These are phyloP conservation scores for Sugiyamaella japonica DNA, from an alignment of 1,139 yeast genomes.

Conservation along the genomic window DNA sequence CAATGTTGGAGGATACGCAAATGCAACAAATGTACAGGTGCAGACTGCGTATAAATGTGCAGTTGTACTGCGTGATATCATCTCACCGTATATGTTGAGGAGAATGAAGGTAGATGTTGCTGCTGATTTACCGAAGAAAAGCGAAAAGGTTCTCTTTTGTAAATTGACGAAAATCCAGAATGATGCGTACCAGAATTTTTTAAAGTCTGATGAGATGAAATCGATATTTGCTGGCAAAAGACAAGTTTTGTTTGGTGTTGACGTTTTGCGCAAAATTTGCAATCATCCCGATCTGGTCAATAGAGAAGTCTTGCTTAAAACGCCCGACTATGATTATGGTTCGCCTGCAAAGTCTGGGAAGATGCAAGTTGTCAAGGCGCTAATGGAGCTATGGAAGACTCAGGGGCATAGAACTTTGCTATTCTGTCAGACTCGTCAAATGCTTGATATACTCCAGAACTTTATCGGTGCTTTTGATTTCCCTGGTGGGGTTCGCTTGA, in stretches of 20 bases:
- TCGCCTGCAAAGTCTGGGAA: conserved; percentile 78
- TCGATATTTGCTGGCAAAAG: conserved; percentile 75
- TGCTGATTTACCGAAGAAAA: conserved; percentile 87
- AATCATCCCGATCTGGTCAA: conserved; percentile 92
- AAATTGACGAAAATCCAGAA: conserved; percentile 76
- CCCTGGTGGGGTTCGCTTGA: conserved; percentile 36
- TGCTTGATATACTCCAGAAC: conserved; percentile 81
- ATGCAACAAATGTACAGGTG: conserved; percentile 93
- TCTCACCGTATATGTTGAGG: conserved; percentile 83
- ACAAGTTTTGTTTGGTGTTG: conserved; percentile 87
- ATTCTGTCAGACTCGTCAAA: conserved; percentile 90
- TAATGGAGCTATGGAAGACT: conserved; percentile 71
- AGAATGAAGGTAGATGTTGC: conserved; percentile 96
- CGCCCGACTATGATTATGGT: conserved; percentile 56
- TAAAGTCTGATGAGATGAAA: conserved; percentile 71
- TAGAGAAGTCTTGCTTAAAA: conserved; percentile 48
- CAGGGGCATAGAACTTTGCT: conserved; percentile 78
- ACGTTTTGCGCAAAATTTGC: conserved; percentile 84
- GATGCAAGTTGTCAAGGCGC: conserved; percentile 79
- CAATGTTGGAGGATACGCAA: conserved; percentile 97
- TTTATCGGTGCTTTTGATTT: conserved; percentile 46
- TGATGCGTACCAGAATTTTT: conserved; percentile 67
- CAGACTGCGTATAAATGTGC: conserved; percentile 98
- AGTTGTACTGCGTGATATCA: conserved; percentile 79
- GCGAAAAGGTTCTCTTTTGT: conserved; percentile 91